phyloP scores from a whole-genome alignment of 805 yeast species.

The Saccharomycopsis fodiens region DNA sequence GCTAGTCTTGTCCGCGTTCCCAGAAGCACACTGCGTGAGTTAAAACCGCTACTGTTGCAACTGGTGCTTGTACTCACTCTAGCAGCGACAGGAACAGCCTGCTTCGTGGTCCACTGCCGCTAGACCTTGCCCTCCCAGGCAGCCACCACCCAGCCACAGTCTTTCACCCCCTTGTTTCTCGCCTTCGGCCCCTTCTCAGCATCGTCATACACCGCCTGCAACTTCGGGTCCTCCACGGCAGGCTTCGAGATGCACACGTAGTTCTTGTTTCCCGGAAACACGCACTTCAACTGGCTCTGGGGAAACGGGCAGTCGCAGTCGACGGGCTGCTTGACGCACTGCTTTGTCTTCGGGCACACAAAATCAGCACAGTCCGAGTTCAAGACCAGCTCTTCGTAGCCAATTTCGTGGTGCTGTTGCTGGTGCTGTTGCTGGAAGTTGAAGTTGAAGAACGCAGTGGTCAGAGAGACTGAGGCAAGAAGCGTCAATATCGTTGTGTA shows the following conservation, averaged over 20 bases:
- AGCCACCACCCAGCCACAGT: slow-evolving; percentile 77
- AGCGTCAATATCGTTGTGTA: too few relatives aligned
- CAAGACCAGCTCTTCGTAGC: background rate
- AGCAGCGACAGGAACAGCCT: too few relatives aligned
- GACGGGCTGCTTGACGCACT: slow-evolving; percentile 59
- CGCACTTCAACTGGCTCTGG: slow-evolving; percentile 74
- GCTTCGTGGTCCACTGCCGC: too few relatives aligned
- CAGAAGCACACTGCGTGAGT: too few relatives aligned
- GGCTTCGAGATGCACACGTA: slow-evolving; percentile 83
- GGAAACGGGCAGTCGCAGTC: slow-evolving; percentile 93
- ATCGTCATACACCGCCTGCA: slow-evolving; percentile 33
- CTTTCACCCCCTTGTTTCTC: slow-evolving; percentile 48
- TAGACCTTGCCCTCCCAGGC: slow-evolving; percentile 50
- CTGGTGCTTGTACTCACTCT: too few relatives aligned
- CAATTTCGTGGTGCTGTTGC: background rate
- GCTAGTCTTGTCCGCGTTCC: too few relatives aligned
- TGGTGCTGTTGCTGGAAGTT: slow-evolving; percentile 1
- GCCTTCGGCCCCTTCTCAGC: slow-evolving; percentile 39
- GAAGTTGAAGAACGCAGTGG: background rate
- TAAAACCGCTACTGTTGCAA: too few relatives aligned
- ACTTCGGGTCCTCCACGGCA: slow-evolving; percentile 35
- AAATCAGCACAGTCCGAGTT: slow-evolving; percentile 50
- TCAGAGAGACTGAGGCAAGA: background rate
- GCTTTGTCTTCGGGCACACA: slow-evolving; percentile 75
- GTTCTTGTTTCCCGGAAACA: slow-evolving; percentile 55